phyloP scores from a whole-genome alignment of 768 basidiomycete species.

The Tulasnella sp. region DNA sequence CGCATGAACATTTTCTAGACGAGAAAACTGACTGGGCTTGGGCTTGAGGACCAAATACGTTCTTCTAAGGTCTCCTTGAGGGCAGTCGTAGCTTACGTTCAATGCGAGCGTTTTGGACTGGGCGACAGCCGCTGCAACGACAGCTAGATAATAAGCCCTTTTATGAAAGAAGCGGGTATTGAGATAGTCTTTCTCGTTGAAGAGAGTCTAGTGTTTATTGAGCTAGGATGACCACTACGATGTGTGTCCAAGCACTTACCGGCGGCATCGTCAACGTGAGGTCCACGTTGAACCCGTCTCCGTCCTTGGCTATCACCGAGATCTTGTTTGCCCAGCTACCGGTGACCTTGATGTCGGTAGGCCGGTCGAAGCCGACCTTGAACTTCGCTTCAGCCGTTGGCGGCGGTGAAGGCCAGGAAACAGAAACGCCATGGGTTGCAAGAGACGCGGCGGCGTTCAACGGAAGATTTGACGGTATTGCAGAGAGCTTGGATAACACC shows the following conservation, averaged over 20 bases:
- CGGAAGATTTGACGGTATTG: conserved; percentile 51
- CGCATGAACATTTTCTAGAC: background rate
- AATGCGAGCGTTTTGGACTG: conserved; percentile 36
- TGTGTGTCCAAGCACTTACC: conserved; percentile 31
- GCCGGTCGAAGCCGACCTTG: conserved; percentile 74
- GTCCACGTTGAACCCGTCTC: conserved; percentile 57
- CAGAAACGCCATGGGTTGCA: conserved; percentile 29
- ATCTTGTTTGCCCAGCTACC: conserved; percentile 82
- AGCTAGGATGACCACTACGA: background rate
- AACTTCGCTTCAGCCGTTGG: conserved; percentile 76
- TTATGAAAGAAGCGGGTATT: conserved; percentile 89
- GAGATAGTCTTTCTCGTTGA: conserved; percentile 92
- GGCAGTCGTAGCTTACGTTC: conserved; percentile 49
- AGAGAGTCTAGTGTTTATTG: conserved; percentile 40
- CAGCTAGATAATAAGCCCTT: conserved; percentile 77
- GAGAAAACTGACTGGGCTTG: conserved; percentile 34
- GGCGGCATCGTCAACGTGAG: conserved; percentile 79
- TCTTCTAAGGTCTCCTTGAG: conserved; percentile 48
- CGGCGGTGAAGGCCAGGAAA: conserved; percentile 58
- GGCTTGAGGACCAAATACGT: conserved; percentile 54
- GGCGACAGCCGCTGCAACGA: conserved; percentile 51
- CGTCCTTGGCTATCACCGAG: conserved; percentile 60
- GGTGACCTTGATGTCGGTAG: conserved; percentile 61
- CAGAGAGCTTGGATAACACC: conserved; percentile 46
- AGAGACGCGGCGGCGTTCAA: conserved; percentile 40